These are phyloP conservation scores for Exophiala bonariae DNA, from an alignment of 2,329 filamentous ascomycete species.

Conservation along the genomic window DNA sequence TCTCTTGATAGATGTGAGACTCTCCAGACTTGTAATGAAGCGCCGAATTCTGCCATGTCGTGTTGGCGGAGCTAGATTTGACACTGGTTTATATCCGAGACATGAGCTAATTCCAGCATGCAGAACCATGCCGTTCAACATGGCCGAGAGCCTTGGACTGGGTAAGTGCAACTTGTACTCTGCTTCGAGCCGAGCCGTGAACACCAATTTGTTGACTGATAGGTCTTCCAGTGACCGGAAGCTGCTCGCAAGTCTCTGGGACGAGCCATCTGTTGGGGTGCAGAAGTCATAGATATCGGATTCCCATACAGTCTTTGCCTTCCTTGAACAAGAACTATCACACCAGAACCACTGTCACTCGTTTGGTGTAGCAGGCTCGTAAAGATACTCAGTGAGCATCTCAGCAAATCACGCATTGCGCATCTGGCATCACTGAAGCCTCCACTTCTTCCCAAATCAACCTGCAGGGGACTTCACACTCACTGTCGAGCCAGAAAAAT, in stretches of 20 bases:
- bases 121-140: constrained; percentile 3
- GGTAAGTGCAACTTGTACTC: not conserved
- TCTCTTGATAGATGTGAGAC: constrained; percentile 1
- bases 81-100: not conserved
- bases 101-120: not conserved
- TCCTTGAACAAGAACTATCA: too few relatives aligned
- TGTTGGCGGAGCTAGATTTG: not conserved
- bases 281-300: too few relatives aligned
- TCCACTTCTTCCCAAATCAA: constrained; percentile 7
- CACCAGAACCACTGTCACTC: too few relatives aligned
- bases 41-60: not conserved
- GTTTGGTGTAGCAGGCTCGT: too few relatives aligned
- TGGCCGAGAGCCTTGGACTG: constrained; percentile 3
- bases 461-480: constrained; percentile 5
- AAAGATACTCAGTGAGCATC: too few relatives aligned
- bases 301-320: too few relatives aligned
- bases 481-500: constrained; percentile 11
- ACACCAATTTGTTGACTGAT: not conserved
- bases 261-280: too few relatives aligned
- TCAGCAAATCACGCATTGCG: not conserved
- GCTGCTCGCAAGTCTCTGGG: constrained; percentile 1
- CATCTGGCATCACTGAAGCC: not conserved
- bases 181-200: not conserved
- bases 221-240: not conserved
- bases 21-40: too few relatives aligned